Percentiles rank a stretch among this genome's conserved stretches.
phyloP scores from a whole-genome alignment of 257 asterid genomes.

The Scutellaria galericulata region DNA sequence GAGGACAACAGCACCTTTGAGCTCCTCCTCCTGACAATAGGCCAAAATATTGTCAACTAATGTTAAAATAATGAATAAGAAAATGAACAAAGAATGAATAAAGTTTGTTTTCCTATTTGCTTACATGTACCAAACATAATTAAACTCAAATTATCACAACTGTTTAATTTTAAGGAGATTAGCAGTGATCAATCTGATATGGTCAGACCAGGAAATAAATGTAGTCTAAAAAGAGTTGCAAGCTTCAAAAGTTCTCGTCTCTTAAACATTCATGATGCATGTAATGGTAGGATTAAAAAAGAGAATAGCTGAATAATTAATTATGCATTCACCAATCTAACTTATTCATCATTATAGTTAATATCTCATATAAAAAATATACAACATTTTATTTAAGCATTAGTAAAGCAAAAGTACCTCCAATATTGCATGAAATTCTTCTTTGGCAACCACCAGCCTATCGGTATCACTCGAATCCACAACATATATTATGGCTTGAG shows the following conservation, averaged over 20 bases:
- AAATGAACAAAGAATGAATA: not conserved
- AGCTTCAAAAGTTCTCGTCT: not conserved
- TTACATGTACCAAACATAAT: not conserved
- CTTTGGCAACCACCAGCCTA: constrained; percentile 88
- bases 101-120: not conserved
- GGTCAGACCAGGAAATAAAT: not conserved
- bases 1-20: constrained; percentile 55
- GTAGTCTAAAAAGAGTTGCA: not conserved
- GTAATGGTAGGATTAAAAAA: not conserved
- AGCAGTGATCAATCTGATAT: not conserved
- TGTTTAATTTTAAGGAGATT: not conserved
- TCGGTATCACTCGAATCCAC: constrained; percentile 99
- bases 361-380: not conserved
- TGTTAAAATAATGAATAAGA: constrained; percentile 17
- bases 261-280: not conserved
- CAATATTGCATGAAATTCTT: constrained; percentile 92
- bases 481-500: constrained; percentile 96
- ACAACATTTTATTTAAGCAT: not conserved
- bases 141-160: not conserved
- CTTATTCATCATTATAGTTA: not conserved
- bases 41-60: constrained; percentile 22
- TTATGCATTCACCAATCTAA: not conserved
- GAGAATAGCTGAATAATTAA: not conserved
- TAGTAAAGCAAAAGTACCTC: constrained; percentile 59
- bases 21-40: constrained; percentile 54